These are phyloP conservation scores for Phycomyces nitens DNA, from an alignment of 192 early-diverging fungal species.

Conservation along the genomic window DNA sequence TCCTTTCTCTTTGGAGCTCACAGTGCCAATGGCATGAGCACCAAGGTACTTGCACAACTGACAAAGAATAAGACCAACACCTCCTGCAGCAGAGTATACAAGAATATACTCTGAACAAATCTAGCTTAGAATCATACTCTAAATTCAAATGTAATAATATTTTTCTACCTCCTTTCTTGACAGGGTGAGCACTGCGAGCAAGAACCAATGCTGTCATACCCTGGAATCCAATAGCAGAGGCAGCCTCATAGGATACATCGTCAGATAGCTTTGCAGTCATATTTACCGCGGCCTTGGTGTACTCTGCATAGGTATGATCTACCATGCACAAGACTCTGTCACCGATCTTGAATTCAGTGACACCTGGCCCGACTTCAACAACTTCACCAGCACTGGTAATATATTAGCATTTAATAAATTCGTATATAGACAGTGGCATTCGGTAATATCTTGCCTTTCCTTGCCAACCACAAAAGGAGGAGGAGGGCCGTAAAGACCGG, in stretches of 20 bases:
- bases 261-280: constrained; percentile 49
- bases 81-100: constrained; percentile 89
- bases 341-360: constrained; percentile 64
- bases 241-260: constrained; percentile 51
- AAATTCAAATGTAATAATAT: not conserved
- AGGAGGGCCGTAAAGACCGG: constrained; percentile 65
- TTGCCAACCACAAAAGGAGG: constrained; percentile 70
- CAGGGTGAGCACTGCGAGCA: constrained; percentile 62
- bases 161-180: constrained; percentile 48
- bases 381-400: constrained; percentile 72
- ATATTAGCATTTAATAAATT: no score
- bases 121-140: not conserved
- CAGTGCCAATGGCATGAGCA: constrained; percentile 88
- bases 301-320: constrained; percentile 71
- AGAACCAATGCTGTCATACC: constrained; percentile 79
- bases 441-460: constrained; percentile 68
- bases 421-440: no score
- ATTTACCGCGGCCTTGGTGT: constrained; percentile 44
- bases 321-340: constrained; percentile 78
- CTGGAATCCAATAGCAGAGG: constrained; percentile 70
- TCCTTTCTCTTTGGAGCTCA: constrained; percentile 70
- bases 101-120: constrained; percentile 64
- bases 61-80: constrained; percentile 75
- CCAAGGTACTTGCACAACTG: constrained; percentile 75
- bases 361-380: constrained; percentile 66